Conservation (phyloP, 2,329 filamentous ascomycete genomes). For the Apiospora marii region DNA sequence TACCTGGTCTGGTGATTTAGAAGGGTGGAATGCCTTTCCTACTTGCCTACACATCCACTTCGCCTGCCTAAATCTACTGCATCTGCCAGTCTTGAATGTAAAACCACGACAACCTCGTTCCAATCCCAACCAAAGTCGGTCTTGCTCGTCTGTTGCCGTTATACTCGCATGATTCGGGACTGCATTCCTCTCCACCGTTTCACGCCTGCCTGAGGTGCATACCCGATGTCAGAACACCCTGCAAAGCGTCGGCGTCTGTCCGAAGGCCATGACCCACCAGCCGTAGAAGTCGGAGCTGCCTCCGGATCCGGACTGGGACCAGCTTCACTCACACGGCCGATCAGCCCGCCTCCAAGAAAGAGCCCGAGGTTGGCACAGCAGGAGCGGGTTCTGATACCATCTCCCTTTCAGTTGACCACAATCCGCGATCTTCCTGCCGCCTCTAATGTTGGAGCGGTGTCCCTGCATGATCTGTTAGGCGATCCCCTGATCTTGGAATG, state of each 20-base stretch:
- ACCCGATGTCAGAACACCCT: constrained; percentile 36
- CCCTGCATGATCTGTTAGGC: constrained; percentile 72
- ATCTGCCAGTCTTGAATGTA: neutral
- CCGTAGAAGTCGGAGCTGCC: constrained; percentile 10
- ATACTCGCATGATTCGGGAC: neutral
- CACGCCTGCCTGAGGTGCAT: neutral
- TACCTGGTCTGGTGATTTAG: neutral
- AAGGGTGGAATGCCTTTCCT: neutral
- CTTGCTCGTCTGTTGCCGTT: neutral
- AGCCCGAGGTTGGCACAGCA: constrained; percentile 25
- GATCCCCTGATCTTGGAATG: constrained; percentile 76
- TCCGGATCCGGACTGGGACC: constrained; percentile 30
- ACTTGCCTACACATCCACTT: neutral
- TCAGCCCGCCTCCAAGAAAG: constrained; percentile 56
- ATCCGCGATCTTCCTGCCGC: constrained; percentile 68
- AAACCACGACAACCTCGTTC: neutral
- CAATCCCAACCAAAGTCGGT: neutral
- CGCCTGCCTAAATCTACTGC: neutral
- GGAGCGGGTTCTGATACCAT: constrained; percentile 49
- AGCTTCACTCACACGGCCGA: constrained; percentile 46
- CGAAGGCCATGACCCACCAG: constrained; percentile 25
- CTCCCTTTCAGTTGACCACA: constrained; percentile 76
- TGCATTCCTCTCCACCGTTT: neutral
- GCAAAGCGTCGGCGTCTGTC: constrained; percentile 38
- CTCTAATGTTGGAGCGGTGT: constrained; percentile 71